Evolutionary conservation across 441 rosid genomes (phyloP).

Genomic region (Manihot esculenta): DNA sequence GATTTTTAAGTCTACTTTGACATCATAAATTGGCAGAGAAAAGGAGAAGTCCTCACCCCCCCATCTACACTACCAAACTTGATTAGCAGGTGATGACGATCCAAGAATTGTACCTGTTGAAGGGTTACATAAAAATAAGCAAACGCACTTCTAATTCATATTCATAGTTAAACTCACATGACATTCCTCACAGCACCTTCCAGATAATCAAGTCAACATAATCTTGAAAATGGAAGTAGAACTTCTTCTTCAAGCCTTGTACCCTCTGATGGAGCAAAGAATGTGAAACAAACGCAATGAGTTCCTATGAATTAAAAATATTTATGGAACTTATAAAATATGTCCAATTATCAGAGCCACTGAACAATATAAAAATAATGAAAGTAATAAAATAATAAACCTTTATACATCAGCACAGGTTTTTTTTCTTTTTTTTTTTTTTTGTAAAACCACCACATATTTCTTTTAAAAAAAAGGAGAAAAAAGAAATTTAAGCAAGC

Average conservation of each 20-base stretch:
- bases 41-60: conserved; percentile 61
- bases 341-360: conserved; percentile 3
- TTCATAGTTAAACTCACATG: conserved; percentile 9
- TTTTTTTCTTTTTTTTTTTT: too few relatives aligned
- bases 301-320: conserved; percentile 10
- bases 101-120: conserved; percentile 91
- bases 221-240: conserved; percentile 92
- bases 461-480: neutral
- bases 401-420: neutral
- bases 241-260: conserved; percentile 86
- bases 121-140: conserved; percentile 20
- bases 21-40: conserved; percentile 10
- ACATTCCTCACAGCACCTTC: conserved; percentile 56
- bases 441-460: too few relatives aligned
- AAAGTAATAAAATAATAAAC: conserved; percentile 13
- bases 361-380: too few relatives aligned
- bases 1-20: neutral
- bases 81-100: conserved; percentile 85
- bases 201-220: conserved; percentile 88
- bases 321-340: conserved; percentile 8
- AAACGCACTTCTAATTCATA: conserved; percentile 1
- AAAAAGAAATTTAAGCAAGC: neutral
- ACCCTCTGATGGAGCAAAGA: conserved; percentile 52
- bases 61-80: conserved; percentile 96
- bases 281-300: conserved; percentile 19